These are phyloP conservation scores for Pleurotus tuoliensis DNA, from an alignment of 768 basidiomycete genomes.

Conservation along the genomic window DNA sequence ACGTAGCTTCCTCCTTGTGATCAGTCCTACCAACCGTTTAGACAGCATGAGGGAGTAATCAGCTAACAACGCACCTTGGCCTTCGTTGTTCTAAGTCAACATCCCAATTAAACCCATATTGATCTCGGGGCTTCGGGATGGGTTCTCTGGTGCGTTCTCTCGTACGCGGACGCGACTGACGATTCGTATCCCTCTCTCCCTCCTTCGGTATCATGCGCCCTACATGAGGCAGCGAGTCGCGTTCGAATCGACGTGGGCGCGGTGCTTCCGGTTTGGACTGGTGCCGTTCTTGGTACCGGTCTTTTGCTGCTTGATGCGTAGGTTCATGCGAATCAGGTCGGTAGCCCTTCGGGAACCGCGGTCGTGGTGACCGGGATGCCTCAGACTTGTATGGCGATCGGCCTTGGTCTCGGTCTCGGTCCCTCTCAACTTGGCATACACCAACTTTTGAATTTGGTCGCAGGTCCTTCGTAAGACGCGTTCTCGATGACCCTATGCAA, in stretches of 20 bases:
- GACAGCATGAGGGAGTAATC: neutral
- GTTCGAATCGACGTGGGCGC: neutral
- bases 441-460: neutral
- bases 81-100: neutral
- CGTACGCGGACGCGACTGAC: neutral
- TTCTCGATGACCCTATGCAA: neutral
- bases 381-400: neutral
- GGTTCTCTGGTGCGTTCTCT: neutral
- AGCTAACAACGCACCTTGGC: neutral
- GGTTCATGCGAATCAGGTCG: too few species aligned
- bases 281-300: too few species aligned
- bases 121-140: neutral
- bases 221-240: neutral
- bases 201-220: neutral
- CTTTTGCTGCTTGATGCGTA: too few species aligned
- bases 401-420: too few species aligned
- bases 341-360: too few species aligned
- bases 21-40: neutral
- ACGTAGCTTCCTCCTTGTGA: neutral
- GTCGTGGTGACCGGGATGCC: too few species aligned
- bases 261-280: too few species aligned
- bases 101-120: neutral
- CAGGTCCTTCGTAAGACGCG: slow-evolving; percentile 1
- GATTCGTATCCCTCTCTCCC: neutral
- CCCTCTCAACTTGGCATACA: neutral